phyloP scores from a whole-genome alignment of 2,329 filamentous ascomycete genomes.

The Malbranchea zuffiana region DNA sequence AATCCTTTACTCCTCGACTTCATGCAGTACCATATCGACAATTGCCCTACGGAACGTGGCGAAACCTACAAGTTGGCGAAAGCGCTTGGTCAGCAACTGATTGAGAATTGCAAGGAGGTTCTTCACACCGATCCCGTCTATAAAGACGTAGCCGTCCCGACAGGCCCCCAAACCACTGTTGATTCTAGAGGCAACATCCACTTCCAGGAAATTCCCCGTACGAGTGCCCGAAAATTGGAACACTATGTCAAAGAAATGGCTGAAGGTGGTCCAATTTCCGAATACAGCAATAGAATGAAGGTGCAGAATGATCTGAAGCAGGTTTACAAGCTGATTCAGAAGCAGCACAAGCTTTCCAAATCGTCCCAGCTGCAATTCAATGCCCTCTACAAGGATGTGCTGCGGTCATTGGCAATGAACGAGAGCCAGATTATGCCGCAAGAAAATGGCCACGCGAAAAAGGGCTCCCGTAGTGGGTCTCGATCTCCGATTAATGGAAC shows the following conservation, averaged over 20 bases:
- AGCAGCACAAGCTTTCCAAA: conserved; percentile 96
- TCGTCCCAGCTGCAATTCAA: conserved; percentile 95
- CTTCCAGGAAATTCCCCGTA: conserved; percentile 75
- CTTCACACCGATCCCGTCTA: conserved; percentile 74
- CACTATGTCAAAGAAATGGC: conserved; percentile 99
- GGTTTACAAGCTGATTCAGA: conserved; percentile 96
- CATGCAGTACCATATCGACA: conserved; percentile 99
- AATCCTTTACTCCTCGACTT: conserved; percentile 93
- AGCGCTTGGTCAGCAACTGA: conserved; percentile 81
- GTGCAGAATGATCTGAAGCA: conserved; percentile 90
- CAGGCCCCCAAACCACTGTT: conserved; percentile 83
- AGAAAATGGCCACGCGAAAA: conserved; percentile 57
- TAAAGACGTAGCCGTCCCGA: conserved; percentile 90
- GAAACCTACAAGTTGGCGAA: conserved; percentile 98
- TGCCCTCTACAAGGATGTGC: conserved; percentile 82
- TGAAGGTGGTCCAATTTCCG: conserved; percentile 93
- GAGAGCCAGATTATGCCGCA: conserved; percentile 92
- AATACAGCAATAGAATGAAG: conserved; percentile 96
- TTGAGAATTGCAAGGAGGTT: conserved; percentile 95
- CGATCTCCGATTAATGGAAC: conserved; percentile 10
- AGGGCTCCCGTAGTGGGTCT: conserved; percentile 42
- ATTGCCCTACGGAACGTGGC: conserved; percentile 90
- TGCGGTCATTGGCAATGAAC: conserved; percentile 93
- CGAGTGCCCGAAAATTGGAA: conserved; percentile 90
- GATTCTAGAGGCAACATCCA: conserved; percentile 85